Evolutionary conservation across 495 filamentous ascomycete species (phyloP).

Genomic region (Penicillium taxi): DNA sequence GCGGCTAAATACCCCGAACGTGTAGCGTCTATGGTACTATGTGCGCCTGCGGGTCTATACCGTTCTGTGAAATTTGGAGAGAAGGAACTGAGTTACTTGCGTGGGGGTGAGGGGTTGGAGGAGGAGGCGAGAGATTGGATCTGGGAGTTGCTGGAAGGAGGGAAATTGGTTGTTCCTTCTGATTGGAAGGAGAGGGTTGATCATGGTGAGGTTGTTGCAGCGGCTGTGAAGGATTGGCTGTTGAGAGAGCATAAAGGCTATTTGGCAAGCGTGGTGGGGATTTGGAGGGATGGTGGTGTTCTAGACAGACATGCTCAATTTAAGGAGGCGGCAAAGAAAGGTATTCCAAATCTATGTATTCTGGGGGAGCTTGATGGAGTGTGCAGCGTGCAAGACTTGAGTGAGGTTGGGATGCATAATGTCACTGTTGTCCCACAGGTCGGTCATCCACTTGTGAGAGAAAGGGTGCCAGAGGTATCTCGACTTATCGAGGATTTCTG

Average conservation of each 20-base stretch:
- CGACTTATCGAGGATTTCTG: conserved; percentile 25
- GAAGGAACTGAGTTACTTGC: conserved; percentile 14
- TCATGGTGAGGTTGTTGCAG: conserved; percentile 35
- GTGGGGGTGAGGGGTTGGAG: conserved; percentile 21
- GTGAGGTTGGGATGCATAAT: conserved; percentile 28
- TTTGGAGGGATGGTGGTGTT: conserved; percentile 35
- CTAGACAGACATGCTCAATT: conserved; percentile 34
- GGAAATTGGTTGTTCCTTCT: conserved; percentile 25
- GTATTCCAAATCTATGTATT: conserved; percentile 22
- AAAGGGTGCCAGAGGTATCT: conserved; percentile 26
- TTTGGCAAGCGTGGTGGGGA: conserved; percentile 32
- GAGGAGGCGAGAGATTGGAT: conserved; percentile 26
- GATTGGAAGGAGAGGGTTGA: conserved; percentile 38
- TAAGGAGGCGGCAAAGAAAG: conserved; percentile 18
- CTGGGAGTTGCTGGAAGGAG: conserved; percentile 30
- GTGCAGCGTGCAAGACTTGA: conserved; percentile 24
- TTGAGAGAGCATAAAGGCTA: conserved; percentile 35
- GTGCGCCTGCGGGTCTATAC: conserved; percentile 31
- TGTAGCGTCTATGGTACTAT: conserved; percentile 23
- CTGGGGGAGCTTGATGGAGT: conserved; percentile 37
- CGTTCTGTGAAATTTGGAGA: conserved; percentile 12
- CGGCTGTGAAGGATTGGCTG: conserved; percentile 41
- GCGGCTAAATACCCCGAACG: conserved; percentile 15
- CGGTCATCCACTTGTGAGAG: conserved; percentile 33
- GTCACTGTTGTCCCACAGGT: conserved; percentile 27